phyloP scores from a whole-genome alignment of 495 filamentous ascomycete species.

The Tuber calosporum region DNA sequence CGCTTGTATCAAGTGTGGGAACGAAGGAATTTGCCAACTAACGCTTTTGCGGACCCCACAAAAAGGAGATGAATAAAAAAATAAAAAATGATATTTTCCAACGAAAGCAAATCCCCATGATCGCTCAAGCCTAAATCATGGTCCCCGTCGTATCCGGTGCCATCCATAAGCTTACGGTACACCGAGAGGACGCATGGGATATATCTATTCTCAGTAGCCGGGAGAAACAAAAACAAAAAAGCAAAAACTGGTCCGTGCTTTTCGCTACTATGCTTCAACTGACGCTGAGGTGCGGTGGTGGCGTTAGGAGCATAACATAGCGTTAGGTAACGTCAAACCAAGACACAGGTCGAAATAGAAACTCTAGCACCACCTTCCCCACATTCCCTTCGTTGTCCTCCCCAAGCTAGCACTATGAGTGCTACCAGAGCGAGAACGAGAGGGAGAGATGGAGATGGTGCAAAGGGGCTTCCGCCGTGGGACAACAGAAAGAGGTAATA shows the following conservation, averaged over 20 bases:
- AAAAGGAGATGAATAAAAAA: neutral
- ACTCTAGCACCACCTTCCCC: neutral
- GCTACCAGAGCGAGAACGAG: neutral
- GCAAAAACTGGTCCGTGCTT: neutral
- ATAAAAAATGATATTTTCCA: neutral
- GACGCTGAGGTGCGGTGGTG: neutral
- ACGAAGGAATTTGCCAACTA: neutral
- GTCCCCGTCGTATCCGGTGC: neutral
- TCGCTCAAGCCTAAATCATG: neutral
- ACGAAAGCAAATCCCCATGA: neutral
- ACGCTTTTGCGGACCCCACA: neutral
- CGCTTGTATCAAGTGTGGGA: neutral
- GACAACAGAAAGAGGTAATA: neutral
- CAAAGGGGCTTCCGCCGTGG: neutral
- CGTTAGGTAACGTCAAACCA: constrained; percentile 1
- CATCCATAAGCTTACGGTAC: neutral
- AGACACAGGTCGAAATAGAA: neutral
- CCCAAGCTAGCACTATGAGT: neutral
- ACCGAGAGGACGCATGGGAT: neutral
- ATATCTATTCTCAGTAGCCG: neutral
- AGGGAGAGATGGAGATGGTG: neutral
- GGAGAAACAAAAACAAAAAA: neutral
- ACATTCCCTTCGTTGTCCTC: neutral
- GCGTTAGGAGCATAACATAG: neutral
- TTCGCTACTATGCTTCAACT: neutral